Base-by-base conservation (phyloP, 306 rosid species). In the Cercis canadensis region DNA sequence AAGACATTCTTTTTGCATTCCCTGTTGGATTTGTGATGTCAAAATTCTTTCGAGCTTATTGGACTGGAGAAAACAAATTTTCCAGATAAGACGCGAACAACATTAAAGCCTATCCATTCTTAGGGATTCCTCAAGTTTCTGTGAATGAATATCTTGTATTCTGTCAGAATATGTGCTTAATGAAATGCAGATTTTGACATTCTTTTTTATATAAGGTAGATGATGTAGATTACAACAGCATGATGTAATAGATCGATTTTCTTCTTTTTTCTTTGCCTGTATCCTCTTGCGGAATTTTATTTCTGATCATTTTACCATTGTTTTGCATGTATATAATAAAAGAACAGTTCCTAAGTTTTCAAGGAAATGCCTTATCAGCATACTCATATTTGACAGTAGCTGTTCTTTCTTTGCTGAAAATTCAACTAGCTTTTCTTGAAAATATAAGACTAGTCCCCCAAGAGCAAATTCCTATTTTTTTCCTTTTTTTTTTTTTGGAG, bases 161-260 rank as follows among this genome's bases (percentile, higher is more conserved):
- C 70, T 65, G 51, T 67, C 45, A 16, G 39, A 64, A 24, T 24
- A 52, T 63, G 69, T 40, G 67, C 32, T 41, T 49, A 21, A 32
- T 41, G 47, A 58, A 70, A 51, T 49, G 14, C 47, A 70, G 68
- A 75, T 81, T 81, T 67, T 62, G 79, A 19, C 76, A 72, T 81
- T 76, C 46, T 67, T 76, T 70, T 43, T 14, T 40, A 62, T 72
- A 72, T 14, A 24, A 36, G 65, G 32, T 62, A 67, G 58, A 41
- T 16, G 65, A 46, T 54, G 79, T 64, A 62, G 40, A 77, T 56
- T 53, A 49, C n/a, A 47, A 56, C 37, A 55, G 60, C 29, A 24
- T 24, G 69, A 19, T 81, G 56, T 62, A 16, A 67, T 67, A 39
- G 56, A 62, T 67, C 7, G 47, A 24, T 13, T 9, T 59, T 70